Base-by-base conservation (phyloP, 139 green algal species). In the Chlorella sp. region DNA sequence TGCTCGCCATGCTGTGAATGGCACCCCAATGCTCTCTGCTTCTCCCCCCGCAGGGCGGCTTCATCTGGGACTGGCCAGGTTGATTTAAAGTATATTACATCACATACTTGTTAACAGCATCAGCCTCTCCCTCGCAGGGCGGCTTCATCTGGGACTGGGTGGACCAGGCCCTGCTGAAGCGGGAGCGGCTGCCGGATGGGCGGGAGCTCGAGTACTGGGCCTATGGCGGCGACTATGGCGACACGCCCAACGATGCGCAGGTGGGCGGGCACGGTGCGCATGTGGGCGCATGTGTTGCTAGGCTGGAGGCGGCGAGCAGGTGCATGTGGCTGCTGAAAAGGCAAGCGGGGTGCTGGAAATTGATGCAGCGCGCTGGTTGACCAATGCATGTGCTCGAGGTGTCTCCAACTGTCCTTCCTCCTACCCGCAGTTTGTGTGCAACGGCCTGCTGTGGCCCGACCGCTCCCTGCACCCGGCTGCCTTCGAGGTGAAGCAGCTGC, bases 31-130 rank as follows among this genome's bases (percentile, higher is more conserved):
- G n/a, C n/a, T n/a, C n/a, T n/a, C n/a, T n/a, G n/a, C n/a, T n/a
- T n/a, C 21, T 21, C 20, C 60, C 28, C 25, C 15, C 67, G 28
- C 62, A 36, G 62, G 97, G 97, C 0, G 97, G 95, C 28, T 99
- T 98, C 92, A 98, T 99, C 38, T 99, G 96, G 97, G 97, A 99
- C 91, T 99, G 96, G n/a, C n/a, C n/a, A n/a, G n/a, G n/a, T n/a
- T n/a, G n/a, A n/a, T n/a, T n/a, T n/a, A n/a, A n/a, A n/a, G n/a
- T n/a, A n/a, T n/a, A n/a, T n/a, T n/a, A n/a, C n/a, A n/a, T n/a
- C n/a, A n/a, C n/a, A n/a, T n/a, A n/a, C n/a, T n/a, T n/a, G n/a
- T n/a, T n/a, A n/a, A n/a, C n/a, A n/a, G n/a, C n/a, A n/a, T 20
- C 60, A 32, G 18, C 9, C 9, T 9, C 44, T 51, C 11, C 51